Conservation (phyloP, 176 grass and related monocot genomes). For the Juncus effusus region DNA sequence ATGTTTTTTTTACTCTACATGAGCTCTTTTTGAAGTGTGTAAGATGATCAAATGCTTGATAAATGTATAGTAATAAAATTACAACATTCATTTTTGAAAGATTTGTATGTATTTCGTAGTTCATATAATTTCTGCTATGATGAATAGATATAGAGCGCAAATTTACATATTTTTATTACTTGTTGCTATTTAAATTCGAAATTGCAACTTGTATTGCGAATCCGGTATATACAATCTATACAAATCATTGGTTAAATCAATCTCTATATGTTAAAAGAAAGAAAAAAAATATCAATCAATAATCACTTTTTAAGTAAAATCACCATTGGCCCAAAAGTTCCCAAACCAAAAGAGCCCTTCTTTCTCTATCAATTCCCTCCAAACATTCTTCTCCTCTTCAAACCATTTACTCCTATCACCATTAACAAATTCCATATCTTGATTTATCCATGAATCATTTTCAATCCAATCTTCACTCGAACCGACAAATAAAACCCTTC, state of each 20-base stretch:
- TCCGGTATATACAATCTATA: not conserved
- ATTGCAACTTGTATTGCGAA: conserved; percentile 1
- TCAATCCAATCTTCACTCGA: not conserved
- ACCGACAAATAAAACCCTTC: conserved; percentile 15
- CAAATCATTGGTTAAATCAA: too few relatives aligned
- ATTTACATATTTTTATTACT: not conserved
- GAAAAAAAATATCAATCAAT: not conserved
- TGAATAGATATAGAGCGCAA: too few relatives aligned
- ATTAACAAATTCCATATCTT: conserved; percentile 26
- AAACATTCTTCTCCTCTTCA: conserved; percentile 21
- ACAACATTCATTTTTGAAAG: not conserved
- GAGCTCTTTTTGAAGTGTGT: not conserved
- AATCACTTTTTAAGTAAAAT: conserved; percentile 3
- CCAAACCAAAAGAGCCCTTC: conserved; percentile 83
- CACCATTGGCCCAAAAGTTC: conserved; percentile 67
- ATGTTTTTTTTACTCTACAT: too few relatives aligned
- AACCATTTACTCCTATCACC: not conserved
- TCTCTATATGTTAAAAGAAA: not conserved
- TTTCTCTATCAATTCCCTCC: conserved; percentile 45
- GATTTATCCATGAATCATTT: conserved; percentile 15
- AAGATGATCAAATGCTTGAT: conserved; percentile 16
- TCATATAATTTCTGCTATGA: too few relatives aligned
- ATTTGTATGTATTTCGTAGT: too few relatives aligned
- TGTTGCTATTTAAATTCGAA: not conserved
- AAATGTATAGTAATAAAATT: not conserved